A percentile compares a stretch with the other conserved stretches of the same genome.
Evolutionary conservation across 1,139 yeast species (phyloP).

Genomic region (Hanseniaspora sp.): DNA sequence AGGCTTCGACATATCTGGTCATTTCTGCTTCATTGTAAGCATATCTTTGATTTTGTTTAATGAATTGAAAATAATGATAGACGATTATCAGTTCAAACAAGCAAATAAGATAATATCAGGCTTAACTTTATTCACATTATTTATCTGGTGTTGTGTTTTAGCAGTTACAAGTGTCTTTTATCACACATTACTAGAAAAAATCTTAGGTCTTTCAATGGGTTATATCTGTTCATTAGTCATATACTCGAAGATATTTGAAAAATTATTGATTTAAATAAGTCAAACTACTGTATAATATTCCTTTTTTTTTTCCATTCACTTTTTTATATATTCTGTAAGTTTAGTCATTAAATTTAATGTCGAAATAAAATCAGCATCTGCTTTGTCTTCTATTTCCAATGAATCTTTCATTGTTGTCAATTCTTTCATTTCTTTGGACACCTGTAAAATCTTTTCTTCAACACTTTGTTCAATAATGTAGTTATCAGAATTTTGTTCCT

Average conservation of each 20-base stretch:
- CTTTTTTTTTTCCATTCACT: too few species aligned
- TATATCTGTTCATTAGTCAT: slow-evolving; percentile 34
- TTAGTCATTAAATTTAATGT: background rate
- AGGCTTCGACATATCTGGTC: slow-evolving; percentile 58
- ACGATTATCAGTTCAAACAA: slow-evolving; percentile 12
- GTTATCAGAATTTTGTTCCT: background rate
- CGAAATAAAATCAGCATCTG: background rate
- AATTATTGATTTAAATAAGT: background rate
- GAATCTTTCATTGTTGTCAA: background rate
- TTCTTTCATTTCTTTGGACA: background rate
- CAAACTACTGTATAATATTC: background rate
- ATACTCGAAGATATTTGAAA: slow-evolving; percentile 20
- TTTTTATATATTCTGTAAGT: background rate
- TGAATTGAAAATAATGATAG: slow-evolving; percentile 26
- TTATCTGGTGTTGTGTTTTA: slow-evolving; percentile 39
- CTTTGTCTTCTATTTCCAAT: background rate
- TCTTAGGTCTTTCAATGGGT: slow-evolving; percentile 43
- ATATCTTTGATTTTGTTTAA: slow-evolving; percentile 38
- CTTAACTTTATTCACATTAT: background rate
- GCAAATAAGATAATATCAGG: slow-evolving; percentile 19
- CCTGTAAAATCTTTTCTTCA: background rate
- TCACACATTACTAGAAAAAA: slow-evolving; percentile 49
- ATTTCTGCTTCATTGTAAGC: slow-evolving; percentile 44
- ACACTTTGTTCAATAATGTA: background rate
- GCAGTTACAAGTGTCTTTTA: slow-evolving; percentile 49